A percentile compares a stretch with the other conserved stretches of the same genome.
These are phyloP conservation scores for Eucalyptus regnans DNA, from an alignment of 345 rosid species.

Conservation along the genomic window DNA sequence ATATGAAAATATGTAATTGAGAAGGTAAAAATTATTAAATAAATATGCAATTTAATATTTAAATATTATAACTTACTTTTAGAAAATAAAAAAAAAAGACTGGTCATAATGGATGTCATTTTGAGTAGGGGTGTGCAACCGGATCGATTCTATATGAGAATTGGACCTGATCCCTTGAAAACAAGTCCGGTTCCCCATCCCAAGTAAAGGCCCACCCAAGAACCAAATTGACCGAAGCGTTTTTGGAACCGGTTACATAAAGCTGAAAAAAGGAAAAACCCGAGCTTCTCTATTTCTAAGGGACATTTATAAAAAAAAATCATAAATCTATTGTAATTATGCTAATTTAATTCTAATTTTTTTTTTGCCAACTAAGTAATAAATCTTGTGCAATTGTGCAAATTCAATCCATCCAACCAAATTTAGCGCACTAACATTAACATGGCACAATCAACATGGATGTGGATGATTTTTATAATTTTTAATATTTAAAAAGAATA, in stretches of 20 bases:
- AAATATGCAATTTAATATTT: background rate
- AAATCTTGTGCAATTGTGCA: no score
- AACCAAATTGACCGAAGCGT: background rate
- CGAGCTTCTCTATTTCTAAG: background rate
- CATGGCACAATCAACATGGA: no score
- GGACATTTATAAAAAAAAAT: rapidly evolving
- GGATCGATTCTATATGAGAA: background rate
- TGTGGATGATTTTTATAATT: no score
- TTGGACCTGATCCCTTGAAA: rapidly evolving
- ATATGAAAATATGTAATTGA: background rate
- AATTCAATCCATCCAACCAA: no score
- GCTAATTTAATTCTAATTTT: no score
- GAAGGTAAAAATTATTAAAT: background rate
- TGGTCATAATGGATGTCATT: background rate
- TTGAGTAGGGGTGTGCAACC: background rate
- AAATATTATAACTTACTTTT: background rate
- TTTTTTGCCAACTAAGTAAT: no score
- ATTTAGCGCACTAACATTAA: no score
- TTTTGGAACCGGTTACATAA: background rate
- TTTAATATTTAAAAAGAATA: no score
- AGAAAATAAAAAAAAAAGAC: background rate
- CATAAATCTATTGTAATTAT: no score
- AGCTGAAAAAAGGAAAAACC: background rate
- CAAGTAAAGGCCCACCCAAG: background rate
- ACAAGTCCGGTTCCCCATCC: background rate